Evolutionary conservation across 208 protist genomes (phyloP).

Genomic region (Crithidia bombi): DNA sequence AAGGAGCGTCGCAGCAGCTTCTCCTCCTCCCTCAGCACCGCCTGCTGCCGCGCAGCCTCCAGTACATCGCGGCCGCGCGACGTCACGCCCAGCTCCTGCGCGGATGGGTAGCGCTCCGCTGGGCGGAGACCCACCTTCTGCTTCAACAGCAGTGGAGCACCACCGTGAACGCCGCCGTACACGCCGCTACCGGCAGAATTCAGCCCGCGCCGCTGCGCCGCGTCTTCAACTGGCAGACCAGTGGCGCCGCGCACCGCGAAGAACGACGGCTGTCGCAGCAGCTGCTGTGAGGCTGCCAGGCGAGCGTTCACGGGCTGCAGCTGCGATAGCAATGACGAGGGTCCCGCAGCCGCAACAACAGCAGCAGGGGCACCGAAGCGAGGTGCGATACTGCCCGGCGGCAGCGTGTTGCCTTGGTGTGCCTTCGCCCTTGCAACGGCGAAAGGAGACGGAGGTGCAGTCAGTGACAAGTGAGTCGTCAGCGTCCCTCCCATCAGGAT

Average conservation of each 20-base stretch:
- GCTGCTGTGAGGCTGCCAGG: slow-evolving; percentile 28
- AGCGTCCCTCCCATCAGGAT: slow-evolving; percentile 11
- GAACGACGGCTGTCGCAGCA: slow-evolving; percentile 46
- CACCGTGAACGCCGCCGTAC: slow-evolving; percentile 58
- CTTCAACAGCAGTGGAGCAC: slow-evolving; percentile 44
- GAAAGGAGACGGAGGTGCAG: neutral
- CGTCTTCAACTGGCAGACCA: slow-evolving; percentile 54
- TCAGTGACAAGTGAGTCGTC: slow-evolving; percentile 13
- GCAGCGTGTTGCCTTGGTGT: neutral
- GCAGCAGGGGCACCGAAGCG: neutral
- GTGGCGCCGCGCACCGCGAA: slow-evolving; percentile 63
- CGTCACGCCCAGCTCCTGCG: slow-evolving; percentile 50
- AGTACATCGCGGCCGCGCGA: slow-evolving; percentile 60
- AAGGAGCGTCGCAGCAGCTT: slow-evolving; percentile 45
- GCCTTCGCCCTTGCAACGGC: neutral
- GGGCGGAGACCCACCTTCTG: slow-evolving; percentile 24
- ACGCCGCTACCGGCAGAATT: slow-evolving; percentile 30
- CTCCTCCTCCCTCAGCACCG: slow-evolving; percentile 37
- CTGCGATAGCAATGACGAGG: neutral
- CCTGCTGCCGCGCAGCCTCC: slow-evolving; percentile 48
- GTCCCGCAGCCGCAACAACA: neutral
- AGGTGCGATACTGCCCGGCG: slow-evolving; percentile 3
- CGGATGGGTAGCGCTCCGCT: slow-evolving; percentile 31
- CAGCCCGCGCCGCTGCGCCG: slow-evolving; percentile 22
- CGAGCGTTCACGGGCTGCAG: slow-evolving; percentile 12